Evolutionary conservation across 208 protist genomes (phyloP).

Genomic region (Trypanosoma vivax): DNA sequence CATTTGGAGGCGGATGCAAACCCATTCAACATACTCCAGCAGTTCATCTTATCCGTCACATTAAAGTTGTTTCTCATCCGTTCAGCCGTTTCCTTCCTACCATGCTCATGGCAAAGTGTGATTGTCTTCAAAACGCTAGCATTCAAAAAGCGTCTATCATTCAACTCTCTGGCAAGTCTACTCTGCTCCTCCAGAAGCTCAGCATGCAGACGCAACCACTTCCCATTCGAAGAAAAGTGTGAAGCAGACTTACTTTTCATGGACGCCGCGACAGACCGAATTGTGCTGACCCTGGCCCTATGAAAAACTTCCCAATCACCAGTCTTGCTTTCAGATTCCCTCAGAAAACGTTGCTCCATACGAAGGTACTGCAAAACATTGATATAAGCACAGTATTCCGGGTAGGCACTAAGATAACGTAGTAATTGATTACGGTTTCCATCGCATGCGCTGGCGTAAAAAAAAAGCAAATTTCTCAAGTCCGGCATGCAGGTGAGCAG

Average conservation of each 20-base stretch:
- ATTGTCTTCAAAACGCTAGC: constrained; percentile 59
- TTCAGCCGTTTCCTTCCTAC: constrained; percentile 31
- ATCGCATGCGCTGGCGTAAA: constrained; percentile 40
- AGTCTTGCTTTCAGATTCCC: constrained; percentile 19
- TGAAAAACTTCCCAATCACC: constrained; percentile 59
- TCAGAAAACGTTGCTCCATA: constrained; percentile 27
- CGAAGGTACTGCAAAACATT: constrained; percentile 43
- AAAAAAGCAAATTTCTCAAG: constrained; percentile 35
- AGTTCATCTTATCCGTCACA: constrained; percentile 69
- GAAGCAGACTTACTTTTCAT: constrained; percentile 8
- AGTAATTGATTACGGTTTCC: constrained; percentile 26
- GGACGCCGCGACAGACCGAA: constrained; percentile 32
- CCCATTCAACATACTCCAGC: constrained; percentile 60
- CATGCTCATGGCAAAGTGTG: constrained; percentile 52
- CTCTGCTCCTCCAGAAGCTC: constrained; percentile 55
- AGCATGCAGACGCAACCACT: constrained; percentile 23
- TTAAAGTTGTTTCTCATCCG: constrained; percentile 49
- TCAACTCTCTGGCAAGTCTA: constrained; percentile 46
- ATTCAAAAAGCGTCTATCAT: constrained; percentile 69
- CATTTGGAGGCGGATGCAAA: constrained; percentile 55
- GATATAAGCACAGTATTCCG: constrained; percentile 30
- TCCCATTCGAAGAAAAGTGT: constrained; percentile 17
- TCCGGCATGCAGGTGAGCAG: constrained; percentile 21
- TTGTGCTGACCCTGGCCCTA: constrained; percentile 40
- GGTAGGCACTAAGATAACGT: constrained; percentile 39